phyloP scores from a whole-genome alignment of 352 stramenopile genomes.

The Globisporangium nunn region DNA sequence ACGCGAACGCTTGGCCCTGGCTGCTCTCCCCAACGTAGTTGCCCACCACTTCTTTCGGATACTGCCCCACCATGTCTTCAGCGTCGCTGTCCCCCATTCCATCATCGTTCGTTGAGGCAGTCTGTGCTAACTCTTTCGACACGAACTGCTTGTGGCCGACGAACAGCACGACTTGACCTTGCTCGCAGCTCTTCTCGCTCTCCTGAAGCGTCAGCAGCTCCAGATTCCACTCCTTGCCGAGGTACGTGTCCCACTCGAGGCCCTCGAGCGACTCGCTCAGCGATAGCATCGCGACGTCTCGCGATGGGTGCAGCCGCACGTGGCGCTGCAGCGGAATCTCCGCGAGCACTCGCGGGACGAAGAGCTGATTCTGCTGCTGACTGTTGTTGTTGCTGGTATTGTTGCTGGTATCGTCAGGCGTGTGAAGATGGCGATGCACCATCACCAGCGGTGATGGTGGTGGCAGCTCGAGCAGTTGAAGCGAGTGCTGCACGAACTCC shows the following conservation, averaged over 20 bases:
- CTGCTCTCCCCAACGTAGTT: conserved; percentile 52
- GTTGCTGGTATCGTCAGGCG: not conserved
- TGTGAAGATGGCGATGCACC: not conserved
- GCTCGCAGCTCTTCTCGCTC: conserved; percentile 7
- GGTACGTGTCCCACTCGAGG: conserved; percentile 16
- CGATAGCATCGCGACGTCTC: conserved; percentile 55
- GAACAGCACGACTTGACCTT: conserved; percentile 43
- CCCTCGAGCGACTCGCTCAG: conserved; percentile 25
- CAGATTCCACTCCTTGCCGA: conserved; percentile 20
- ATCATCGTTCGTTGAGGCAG: not conserved
- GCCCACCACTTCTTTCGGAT: conserved; percentile 41
- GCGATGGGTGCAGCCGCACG: conserved; percentile 44
- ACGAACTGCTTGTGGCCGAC: conserved; percentile 37
- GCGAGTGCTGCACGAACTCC: conserved; percentile 59
- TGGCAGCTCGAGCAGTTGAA: conserved; percentile 45
- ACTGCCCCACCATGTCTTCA: conserved; percentile 22
- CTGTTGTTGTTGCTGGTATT: not conserved
- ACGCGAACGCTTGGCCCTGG: conserved; percentile 63
- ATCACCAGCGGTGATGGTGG: not conserved
- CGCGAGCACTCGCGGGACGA: conserved; percentile 32
- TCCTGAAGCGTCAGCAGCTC: conserved; percentile 27
- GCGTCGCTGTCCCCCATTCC: conserved; percentile 7
- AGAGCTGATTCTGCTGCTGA: not conserved
- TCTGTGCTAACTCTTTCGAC: not conserved
- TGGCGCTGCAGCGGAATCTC: conserved; percentile 44